Evolutionary conservation across 768 basidiomycete genomes (phyloP), one percentile per base, ranked within the genome.

Genomic region (button mushroom (Agaricus bisporus)): DNA sequence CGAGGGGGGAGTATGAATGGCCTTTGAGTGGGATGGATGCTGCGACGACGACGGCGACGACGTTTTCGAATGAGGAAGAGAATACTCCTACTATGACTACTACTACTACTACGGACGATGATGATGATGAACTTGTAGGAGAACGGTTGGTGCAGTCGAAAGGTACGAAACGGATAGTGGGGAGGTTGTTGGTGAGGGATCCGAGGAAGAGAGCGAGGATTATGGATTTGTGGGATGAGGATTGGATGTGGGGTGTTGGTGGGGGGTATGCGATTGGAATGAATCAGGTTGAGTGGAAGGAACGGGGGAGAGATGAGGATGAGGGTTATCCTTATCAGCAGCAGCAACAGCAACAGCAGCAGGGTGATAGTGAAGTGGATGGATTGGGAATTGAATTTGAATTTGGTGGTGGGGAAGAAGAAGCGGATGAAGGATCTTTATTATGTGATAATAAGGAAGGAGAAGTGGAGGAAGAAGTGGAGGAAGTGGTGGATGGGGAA

Each of bases 1-100:
- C 91, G 12, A 79, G 81, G 63, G 87, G 84, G 41, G 85, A 90
- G 63, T 94, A 83, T 68, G 63, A 72, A 49, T 95, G 88, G 89
- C 87, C 88, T 41, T 66, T 62, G 29, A 41, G 45, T 26, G 28
- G 17, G 7, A 4, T 22, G 20, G 32, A 1, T 10, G 57, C 56
- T 36, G 51, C 11, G 51, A 51, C 22, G 53, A 18, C 22, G 22
- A 22, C 22, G 22, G 4, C 22, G 22, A 22, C 1, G 22, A 22
- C 22, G 22, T 22, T 22, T 22, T 22, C 22, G 22, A 22, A 22
- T 22, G 22, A 22, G 22, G 22, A 22, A 22, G 22, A 22, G 22
- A 1, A 22, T 22, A 22, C 22, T 22, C 22, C 22, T 22, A 22
- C 29, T 52, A 60, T 18, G 43, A 11, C 32, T 32, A 11, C 4